Conservation (phyloP, 1,284 basidiomycete genomes). For the Fomes fomentarius region DNA sequence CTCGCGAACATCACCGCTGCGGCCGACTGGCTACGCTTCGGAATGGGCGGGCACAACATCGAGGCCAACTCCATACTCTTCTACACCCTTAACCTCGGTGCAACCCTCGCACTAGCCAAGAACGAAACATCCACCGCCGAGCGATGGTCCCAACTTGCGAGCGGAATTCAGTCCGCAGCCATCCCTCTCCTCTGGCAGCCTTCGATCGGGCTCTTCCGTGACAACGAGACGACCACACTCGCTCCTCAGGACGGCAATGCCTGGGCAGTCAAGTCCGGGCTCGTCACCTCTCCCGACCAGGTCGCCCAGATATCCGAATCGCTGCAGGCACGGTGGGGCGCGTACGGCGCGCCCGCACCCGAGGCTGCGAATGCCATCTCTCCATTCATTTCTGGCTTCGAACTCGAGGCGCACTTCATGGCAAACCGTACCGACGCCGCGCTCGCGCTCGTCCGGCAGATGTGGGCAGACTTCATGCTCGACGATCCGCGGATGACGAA, state of each 20-base stretch:
- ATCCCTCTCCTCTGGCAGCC: constrained; percentile 23
- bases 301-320: constrained; percentile 13
- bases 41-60: constrained; percentile 26
- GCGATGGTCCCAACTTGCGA: constrained; percentile 8
- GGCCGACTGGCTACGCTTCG: constrained; percentile 22
- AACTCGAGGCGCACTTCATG: constrained; percentile 23
- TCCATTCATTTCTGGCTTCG: constrained; percentile 22
- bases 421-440: constrained; percentile 19
- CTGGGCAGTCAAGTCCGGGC: constrained; percentile 23
- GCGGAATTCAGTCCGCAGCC: constrained; percentile 15
- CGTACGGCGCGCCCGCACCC: constrained; percentile 22
- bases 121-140: constrained; percentile 10
- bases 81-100: constrained; percentile 21
- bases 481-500: constrained; percentile 27
- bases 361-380: constrained; percentile 22
- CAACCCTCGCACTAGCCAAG: constrained; percentile 10
- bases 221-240: constrained; percentile 25
- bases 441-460: constrained; percentile 19
- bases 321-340: constrained; percentile 20
- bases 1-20: constrained; percentile 20
- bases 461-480: constrained; percentile 27
- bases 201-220: constrained; percentile 19
- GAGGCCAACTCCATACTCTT: constrained; percentile 24
- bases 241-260: constrained; percentile 25
- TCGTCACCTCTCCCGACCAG: constrained; percentile 14